phyloP scores from a whole-genome alignment of 1,284 basidiomycete species.

The Stygiomarasmius scandens region DNA sequence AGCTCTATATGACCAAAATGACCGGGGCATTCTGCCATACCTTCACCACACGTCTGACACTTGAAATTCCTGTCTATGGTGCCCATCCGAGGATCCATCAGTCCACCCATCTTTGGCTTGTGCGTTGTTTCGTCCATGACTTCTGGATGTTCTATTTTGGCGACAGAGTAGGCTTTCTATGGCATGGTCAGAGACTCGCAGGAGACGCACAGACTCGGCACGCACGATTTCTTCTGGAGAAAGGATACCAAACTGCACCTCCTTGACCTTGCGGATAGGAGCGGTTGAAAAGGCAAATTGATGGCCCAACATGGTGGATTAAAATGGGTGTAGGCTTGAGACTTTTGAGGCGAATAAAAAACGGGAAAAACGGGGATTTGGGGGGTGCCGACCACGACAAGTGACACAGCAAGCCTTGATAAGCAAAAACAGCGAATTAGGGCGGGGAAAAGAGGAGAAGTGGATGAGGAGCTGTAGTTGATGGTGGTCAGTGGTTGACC shows the following conservation, averaged over 20 bases:
- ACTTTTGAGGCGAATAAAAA: constrained; percentile 4
- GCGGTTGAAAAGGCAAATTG: constrained; percentile 91
- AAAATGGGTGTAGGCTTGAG: neutral
- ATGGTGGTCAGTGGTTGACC: constrained; percentile 12
- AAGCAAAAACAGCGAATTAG: neutral
- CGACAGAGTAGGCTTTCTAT: constrained; percentile 97
- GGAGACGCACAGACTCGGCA: constrained; percentile 27
- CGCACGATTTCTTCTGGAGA: constrained; percentile 99
- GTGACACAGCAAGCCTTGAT: neutral
- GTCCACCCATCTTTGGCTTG: constrained; percentile 87
- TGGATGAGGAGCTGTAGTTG: constrained; percentile 7
- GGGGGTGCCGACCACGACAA: constrained; percentile 3
- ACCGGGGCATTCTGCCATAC: constrained; percentile 97
- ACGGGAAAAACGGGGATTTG: neutral
- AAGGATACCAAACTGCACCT: constrained; percentile 99
- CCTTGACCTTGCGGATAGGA: constrained; percentile 91
- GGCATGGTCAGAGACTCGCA: constrained; percentile 11
- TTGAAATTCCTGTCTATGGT: constrained; percentile 99
- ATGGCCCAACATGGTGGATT: constrained; percentile 69
- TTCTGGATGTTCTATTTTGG: constrained; percentile 97
- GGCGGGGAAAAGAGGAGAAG: neutral
- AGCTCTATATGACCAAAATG: constrained; percentile 99
- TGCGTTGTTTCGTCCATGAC: constrained; percentile 95
- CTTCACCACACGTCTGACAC: constrained; percentile 99
- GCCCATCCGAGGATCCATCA: constrained; percentile 98